These are phyloP conservation scores for Inga laurina DNA, from an alignment of 306 rosid species.

Conservation along the genomic window DNA sequence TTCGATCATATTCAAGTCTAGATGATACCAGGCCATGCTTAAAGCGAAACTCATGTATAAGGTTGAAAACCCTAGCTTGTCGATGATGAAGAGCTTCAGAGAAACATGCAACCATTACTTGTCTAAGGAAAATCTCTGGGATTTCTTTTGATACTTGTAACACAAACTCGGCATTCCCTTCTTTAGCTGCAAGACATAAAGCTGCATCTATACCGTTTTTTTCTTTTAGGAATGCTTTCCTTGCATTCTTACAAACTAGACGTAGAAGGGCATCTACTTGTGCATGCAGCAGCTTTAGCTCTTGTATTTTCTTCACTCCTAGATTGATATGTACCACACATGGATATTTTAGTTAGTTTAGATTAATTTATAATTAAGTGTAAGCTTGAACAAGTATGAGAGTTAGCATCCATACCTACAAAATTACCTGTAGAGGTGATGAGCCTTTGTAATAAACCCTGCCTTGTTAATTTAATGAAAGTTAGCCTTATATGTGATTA, in stretches of 20 bases:
- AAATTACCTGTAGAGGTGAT: background rate
- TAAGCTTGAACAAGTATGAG: background rate
- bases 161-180: no score
- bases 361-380: background rate
- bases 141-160: background rate
- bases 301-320: background rate
- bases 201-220: fast-evolving
- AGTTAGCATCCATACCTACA: background rate
- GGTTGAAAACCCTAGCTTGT: background rate
- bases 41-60: background rate
- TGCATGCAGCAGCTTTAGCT: background rate
- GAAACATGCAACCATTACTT: fast-evolving
- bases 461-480: background rate
- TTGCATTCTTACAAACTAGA: background rate
- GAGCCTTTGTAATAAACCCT: background rate
- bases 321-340: no score
- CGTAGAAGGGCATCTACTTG: background rate
- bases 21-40: background rate
- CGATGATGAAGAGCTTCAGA: background rate
- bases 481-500: background rate
- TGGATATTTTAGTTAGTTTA: background rate
- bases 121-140: background rate
- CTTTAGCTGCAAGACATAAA: no score
- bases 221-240: background rate
- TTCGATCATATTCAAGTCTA: no score